Base-by-base conservation (phyloP, 306 rosid species). In the Medicago ruthenica region DNA sequence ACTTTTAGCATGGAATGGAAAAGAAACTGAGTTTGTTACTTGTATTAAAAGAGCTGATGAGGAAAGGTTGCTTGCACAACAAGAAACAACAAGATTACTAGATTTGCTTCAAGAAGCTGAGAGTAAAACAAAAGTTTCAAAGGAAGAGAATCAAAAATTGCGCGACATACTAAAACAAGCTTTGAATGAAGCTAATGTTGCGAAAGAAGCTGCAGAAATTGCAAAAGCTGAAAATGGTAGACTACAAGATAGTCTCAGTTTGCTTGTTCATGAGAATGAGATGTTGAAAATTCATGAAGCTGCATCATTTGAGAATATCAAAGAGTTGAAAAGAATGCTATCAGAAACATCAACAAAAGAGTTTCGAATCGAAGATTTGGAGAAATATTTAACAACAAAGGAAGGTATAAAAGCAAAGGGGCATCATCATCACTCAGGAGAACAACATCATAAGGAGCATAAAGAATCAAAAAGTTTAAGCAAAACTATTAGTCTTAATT, bases 101-200 rank as follows among this genome's bases (percentile, higher is more conserved):
- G 91, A 87, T 7, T 13, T 70, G 50, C 58, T 90, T 0, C 76
- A 24, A 0, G 88, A 76, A 15, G 86, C 86, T 0, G 95, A 90
- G 66, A 60, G 16, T 40, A 86, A 81, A 50, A 62, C 8, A 6
- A 66, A 41, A 65, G 73, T 62, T 15, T 85, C 98, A 0, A 94
- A 87, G 81, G 97, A 86, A 60, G 98, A 94, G 53, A 92, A 84
- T 55, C 87, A 83, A 6, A 92, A 90, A 80, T 5, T 95, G 41
- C 85, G 98, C 0, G 98, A 95, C 73, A 92, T 95, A 72, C 88
- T 95, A 3, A 95, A 95, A 71, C 98, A 95, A 44, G 98, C 97
- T 0, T 63, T 95, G 71, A 95, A 82, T 57, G 98, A 95, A 84
- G 79, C 98, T 24, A 92, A 87, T 64, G 87, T 79, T 9, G 97